These are phyloP conservation scores for Adiantum capillusveneris DNA, from an alignment of 75 land plant species.

Conservation along the genomic window DNA sequence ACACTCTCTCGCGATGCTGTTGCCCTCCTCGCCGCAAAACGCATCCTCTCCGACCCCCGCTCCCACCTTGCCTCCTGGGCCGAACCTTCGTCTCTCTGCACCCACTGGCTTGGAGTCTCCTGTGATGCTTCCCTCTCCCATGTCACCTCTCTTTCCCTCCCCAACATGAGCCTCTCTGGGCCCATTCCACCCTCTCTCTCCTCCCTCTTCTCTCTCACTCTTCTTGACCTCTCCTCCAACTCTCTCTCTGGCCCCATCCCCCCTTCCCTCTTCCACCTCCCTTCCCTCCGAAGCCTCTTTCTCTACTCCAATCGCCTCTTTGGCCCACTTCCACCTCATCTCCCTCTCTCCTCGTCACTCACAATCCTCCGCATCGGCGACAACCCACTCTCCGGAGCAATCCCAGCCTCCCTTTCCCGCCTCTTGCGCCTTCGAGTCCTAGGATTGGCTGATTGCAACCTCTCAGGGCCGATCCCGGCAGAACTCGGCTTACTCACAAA, in stretches of 20 bases:
- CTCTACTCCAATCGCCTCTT: conserved; percentile 39
- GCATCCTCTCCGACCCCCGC: neutral
- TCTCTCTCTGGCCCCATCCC: conserved; percentile 8
- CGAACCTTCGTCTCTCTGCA: neutral
- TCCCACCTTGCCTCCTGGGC: neutral
- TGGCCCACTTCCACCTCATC: conserved; percentile 43
- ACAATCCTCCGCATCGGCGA: conserved; percentile 42
- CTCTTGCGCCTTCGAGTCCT: conserved; percentile 31
- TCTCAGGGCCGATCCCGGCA: conserved; percentile 49
- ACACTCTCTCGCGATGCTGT: neutral
- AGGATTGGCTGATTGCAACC: conserved; percentile 50
- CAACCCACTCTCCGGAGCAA: conserved; percentile 45
- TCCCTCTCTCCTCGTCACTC: conserved; percentile 25
- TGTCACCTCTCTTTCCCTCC: neutral
- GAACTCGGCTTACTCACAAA: conserved; percentile 29
- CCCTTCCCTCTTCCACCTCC: conserved; percentile 42
- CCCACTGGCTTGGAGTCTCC: neutral
- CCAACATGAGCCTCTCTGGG: neutral
- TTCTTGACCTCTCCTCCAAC: conserved; percentile 15
- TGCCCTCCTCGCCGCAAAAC: neutral
- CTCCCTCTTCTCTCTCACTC: neutral
- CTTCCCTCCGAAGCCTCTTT: conserved; percentile 32
- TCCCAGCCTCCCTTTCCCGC: conserved; percentile 27
- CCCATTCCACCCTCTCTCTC: conserved; percentile 4
- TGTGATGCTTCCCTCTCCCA: neutral